Evolutionary conservation across 1,284 basidiomycete species (phyloP).

Genomic region (Microbotryum silenes-acaulis): DNA sequence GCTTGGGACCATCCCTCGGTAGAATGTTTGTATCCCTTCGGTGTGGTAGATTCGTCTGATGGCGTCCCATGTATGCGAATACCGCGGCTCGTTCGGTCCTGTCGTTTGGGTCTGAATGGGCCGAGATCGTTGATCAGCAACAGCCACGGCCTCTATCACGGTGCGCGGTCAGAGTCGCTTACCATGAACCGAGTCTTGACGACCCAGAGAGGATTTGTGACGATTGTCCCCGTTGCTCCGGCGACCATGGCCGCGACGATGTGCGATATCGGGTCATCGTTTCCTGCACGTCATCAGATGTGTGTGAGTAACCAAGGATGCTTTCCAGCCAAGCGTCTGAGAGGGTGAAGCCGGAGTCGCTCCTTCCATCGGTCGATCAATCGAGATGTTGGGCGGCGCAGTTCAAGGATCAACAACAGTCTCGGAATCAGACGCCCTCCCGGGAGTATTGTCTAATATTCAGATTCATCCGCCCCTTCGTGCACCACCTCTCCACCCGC

Average conservation of each 20-base stretch:
- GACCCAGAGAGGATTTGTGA: constrained; percentile 91
- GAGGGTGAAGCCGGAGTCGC: background rate
- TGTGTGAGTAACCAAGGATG: background rate
- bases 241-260: constrained; percentile 87
- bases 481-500: background rate
- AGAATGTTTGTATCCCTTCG: constrained; percentile 79
- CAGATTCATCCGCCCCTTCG: constrained; percentile 22
- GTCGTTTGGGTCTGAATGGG: constrained; percentile 34
- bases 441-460: constrained; percentile 29
- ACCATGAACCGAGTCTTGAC: constrained; percentile 98
- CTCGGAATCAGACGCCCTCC: constrained; percentile 32
- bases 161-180: constrained; percentile 36
- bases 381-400: background rate
- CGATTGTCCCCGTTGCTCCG: constrained; percentile 78
- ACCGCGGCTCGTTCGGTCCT: constrained; percentile 74
- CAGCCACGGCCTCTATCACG: too few species aligned
- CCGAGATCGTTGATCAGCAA: background rate
- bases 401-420: background rate
- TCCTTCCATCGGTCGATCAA: background rate
- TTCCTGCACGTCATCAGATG: constrained; percentile 8
- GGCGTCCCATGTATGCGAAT: constrained; percentile 79
- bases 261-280: constrained; percentile 49
- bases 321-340: background rate
- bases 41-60: constrained; percentile 73
- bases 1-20: constrained; percentile 80